A percentile compares a stretch with the other conserved stretches of the same genome.
These are phyloP conservation scores for Aspergillus sp. DNA, from an alignment of 2,329 filamentous ascomycete genomes.

Conservation along the genomic window DNA sequence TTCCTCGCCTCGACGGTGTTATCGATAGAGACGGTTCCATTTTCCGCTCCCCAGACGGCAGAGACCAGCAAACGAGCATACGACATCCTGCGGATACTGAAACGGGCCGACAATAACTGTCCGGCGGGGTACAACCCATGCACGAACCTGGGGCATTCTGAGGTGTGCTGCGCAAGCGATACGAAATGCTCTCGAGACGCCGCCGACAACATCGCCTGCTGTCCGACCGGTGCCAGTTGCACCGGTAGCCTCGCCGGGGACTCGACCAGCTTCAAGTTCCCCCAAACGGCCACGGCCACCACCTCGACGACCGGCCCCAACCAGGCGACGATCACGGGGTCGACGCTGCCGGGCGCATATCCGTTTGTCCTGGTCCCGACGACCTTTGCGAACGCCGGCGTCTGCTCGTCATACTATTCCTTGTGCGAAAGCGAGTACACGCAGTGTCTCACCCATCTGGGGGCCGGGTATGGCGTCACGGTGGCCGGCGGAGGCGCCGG, in stretches of 20 bases:
- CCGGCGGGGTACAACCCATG: slow-evolving; percentile 54
- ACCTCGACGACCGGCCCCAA: slow-evolving; percentile 26
- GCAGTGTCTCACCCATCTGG: slow-evolving; percentile 45
- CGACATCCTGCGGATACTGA: slow-evolving; percentile 32
- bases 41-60: slow-evolving; percentile 25
- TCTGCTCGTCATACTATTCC: slow-evolving; percentile 56
- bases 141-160: slow-evolving; percentile 50
- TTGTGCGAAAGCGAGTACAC: slow-evolving; percentile 50
- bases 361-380: slow-evolving; percentile 56
- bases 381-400: slow-evolving; percentile 50
- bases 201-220: slow-evolving; percentile 61
- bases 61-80: slow-evolving; percentile 26
- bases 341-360: slow-evolving; percentile 51
- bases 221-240: slow-evolving; percentile 56
- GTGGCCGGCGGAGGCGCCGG: slow-evolving; percentile 50
- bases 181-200: slow-evolving; percentile 57
- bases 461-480: slow-evolving; percentile 53
- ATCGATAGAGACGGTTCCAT: slow-evolving; percentile 30
- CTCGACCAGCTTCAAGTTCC: slow-evolving; percentile 35
- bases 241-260: slow-evolving; percentile 52
- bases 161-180: slow-evolving; percentile 55
- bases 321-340: slow-evolving; percentile 29
- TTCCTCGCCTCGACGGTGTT: slow-evolving; percentile 30
- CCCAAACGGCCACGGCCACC: slow-evolving; percentile 27
- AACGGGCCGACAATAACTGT: slow-evolving; percentile 42